phyloP scores from a whole-genome alignment of 345 rosid genomes.

The Dimocarpus longan region DNA sequence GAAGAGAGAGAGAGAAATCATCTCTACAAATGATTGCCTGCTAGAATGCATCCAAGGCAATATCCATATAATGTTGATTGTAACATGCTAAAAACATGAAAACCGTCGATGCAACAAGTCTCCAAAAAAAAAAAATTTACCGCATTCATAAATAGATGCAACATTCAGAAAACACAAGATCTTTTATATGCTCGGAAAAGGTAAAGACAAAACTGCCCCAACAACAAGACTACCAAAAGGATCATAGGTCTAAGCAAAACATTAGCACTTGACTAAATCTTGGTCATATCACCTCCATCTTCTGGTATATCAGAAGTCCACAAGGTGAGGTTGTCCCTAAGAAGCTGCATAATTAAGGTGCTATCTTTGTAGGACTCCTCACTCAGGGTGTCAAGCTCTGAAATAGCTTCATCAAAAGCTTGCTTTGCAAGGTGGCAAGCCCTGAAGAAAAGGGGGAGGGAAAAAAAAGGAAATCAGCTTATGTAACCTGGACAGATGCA shows the following conservation, averaged over 20 bases:
- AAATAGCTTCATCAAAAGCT: constrained; percentile 46
- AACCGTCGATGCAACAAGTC: neutral
- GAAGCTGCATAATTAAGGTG: constrained; percentile 49
- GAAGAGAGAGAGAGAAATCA: neutral
- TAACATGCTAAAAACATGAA: neutral
- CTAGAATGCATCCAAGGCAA: neutral
- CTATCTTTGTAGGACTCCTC: constrained; percentile 51
- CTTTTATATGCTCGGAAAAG: neutral
- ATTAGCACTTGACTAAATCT: neutral
- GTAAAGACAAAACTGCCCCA: neutral
- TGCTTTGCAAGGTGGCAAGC: constrained; percentile 46
- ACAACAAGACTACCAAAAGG: neutral
- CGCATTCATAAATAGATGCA: neutral
- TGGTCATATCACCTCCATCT: constrained; percentile 36
- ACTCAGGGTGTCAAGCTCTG: constrained; percentile 41
- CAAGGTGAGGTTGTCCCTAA: constrained; percentile 46
- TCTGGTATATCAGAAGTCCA: constrained; percentile 45
- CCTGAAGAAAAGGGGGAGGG: constrained; percentile 19
- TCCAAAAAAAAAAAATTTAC: neutral
- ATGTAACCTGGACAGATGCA: neutral
- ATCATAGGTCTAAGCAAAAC: neutral
- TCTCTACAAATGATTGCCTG: neutral
- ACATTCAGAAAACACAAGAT: neutral
- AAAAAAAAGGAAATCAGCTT: neutral
- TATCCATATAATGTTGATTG: neutral